Conservation (phyloP, 2,329 filamentous ascomycete species). For the Colletotrichum sp. region DNA sequence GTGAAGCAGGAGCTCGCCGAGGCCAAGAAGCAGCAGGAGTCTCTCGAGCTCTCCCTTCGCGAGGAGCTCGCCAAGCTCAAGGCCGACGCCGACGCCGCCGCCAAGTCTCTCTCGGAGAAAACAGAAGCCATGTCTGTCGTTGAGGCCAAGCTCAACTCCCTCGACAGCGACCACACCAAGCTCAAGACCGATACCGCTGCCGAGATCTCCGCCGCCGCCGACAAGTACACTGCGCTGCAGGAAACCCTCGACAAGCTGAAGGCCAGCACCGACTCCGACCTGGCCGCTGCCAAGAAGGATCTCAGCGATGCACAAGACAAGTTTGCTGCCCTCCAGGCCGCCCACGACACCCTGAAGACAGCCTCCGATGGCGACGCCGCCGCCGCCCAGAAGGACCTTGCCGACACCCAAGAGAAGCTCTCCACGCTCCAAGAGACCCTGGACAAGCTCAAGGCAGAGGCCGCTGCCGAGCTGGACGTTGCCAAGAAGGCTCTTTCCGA, state of each 20-base stretch:
- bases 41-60: slow-evolving; percentile 34
- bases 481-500: slow-evolving; percentile 29
- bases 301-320: slow-evolving; percentile 36
- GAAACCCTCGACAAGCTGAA: slow-evolving; percentile 28
- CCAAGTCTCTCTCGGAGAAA: slow-evolving; percentile 30
- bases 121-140: slow-evolving; percentile 31
- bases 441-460: slow-evolving; percentile 33
- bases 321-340: slow-evolving; percentile 29
- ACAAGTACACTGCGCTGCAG: slow-evolving; percentile 23
- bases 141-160: slow-evolving; percentile 29
- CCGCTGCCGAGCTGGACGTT: slow-evolving; percentile 34
- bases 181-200: slow-evolving; percentile 30
- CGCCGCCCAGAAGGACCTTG: slow-evolving; percentile 33
- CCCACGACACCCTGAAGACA: slow-evolving; percentile 31
- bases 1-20: slow-evolving; percentile 38
- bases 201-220: slow-evolving; percentile 24
- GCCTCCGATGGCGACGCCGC: slow-evolving; percentile 32
- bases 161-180: slow-evolving; percentile 31
- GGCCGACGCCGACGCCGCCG: slow-evolving; percentile 34
- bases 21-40: slow-evolving; percentile 37
- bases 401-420: slow-evolving; percentile 30
- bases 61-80: slow-evolving; percentile 36
- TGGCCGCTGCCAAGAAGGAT: slow-evolving; percentile 35
- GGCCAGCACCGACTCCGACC: slow-evolving; percentile 28
- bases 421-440: slow-evolving; percentile 32